These are phyloP conservation scores for Sarcomyxa edulis DNA, from an alignment of 768 basidiomycete genomes.

Conservation along the genomic window DNA sequence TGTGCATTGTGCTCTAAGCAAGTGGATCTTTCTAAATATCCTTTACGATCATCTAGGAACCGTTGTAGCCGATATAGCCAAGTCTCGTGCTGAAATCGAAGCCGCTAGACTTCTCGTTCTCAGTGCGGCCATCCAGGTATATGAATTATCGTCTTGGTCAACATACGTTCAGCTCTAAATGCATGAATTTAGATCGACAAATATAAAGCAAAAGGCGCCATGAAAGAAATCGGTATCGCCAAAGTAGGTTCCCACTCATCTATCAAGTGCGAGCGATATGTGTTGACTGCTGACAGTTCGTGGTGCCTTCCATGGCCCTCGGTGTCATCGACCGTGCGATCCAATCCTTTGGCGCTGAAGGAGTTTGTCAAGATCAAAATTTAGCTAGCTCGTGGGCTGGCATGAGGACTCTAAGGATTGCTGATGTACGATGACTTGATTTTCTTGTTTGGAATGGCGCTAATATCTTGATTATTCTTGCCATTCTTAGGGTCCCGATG, in stretches of 20 bases:
- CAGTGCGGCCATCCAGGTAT: constrained; percentile 82
- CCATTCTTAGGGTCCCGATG: constrained; percentile 69
- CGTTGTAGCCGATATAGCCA: constrained; percentile 86
- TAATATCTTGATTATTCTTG: constrained; percentile 2
- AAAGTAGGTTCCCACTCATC: constrained; percentile 49
- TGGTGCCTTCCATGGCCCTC: constrained; percentile 88
- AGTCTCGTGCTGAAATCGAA: constrained; percentile 92
- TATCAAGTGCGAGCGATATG: not conserved
- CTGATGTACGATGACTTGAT: constrained; percentile 48
- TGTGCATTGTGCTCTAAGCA: not conserved
- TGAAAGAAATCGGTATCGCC: constrained; percentile 97
- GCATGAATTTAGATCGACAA: constrained; percentile 85
- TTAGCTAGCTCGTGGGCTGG: constrained; percentile 76
- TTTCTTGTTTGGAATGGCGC: constrained; percentile 6
- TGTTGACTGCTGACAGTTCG: constrained; percentile 53
- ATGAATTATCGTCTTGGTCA: too few species aligned
- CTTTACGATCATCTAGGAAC: constrained; percentile 46
- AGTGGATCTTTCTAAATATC: not conserved
- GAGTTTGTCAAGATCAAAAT: constrained; percentile 83
- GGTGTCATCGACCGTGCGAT: constrained; percentile 92
- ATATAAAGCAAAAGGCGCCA: constrained; percentile 84
- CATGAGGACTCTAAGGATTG: constrained; percentile 82
- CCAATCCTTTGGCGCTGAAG: constrained; percentile 95
- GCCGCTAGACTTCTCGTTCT: constrained; percentile 81
- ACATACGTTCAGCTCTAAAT: too few species aligned